Percentiles rank a stretch among this genome's conserved stretches.
Conservation (phyloP, 1,139 yeast genomes). For the Magnusiomyces suaveolens region DNA sequence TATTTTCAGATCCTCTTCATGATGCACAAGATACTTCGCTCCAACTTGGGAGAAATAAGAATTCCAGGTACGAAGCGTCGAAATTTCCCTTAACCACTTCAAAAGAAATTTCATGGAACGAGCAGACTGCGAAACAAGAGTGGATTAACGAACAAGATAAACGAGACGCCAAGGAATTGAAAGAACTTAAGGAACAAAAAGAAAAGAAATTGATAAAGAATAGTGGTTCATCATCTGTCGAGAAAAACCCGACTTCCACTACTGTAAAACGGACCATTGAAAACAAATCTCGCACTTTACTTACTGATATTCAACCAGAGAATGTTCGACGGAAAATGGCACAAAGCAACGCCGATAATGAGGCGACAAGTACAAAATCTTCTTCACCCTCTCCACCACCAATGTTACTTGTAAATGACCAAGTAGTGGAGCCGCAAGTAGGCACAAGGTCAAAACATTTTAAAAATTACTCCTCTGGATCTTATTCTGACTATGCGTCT, state of each 20-base stretch:
- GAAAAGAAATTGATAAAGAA: background rate
- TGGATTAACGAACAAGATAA: background rate
- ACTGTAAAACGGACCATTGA: background rate
- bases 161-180: background rate
- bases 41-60: background rate
- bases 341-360: background rate
- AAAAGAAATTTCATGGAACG: background rate
- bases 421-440: background rate
- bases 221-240: background rate
- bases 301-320: background rate
- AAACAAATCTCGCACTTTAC: background rate
- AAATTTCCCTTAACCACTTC: background rate
- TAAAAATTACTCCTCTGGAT: constrained; percentile 20
- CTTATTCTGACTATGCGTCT: constrained; percentile 2
- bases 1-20: background rate
- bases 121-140: background rate
- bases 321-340: background rate
- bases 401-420: constrained; percentile 1
- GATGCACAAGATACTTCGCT: background rate
- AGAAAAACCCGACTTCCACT: background rate
- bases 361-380: background rate
- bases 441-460: constrained; percentile 20
- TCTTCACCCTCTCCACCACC: background rate
- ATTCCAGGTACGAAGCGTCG: background rate
- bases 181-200: background rate